Percentiles rank a stretch among this genome's conserved stretches.
phyloP scores from a whole-genome alignment of 306 rosid species.

The Parietaria judaica region DNA sequence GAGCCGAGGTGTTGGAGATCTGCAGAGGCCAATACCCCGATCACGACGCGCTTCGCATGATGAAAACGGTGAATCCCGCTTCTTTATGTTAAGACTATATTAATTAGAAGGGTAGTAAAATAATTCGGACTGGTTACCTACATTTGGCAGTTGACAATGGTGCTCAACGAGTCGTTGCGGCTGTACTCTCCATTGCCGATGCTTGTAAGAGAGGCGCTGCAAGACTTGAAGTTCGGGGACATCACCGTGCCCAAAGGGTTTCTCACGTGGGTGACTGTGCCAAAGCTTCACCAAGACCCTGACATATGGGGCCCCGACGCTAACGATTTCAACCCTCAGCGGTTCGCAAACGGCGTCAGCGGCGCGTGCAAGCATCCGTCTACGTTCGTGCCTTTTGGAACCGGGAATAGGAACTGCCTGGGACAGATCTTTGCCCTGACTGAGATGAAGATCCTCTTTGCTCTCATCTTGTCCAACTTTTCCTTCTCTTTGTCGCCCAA shows the following conservation, averaged over 20 bases:
- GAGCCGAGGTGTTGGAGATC: constrained; percentile 11
- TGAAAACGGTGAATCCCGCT: constrained; percentile 15
- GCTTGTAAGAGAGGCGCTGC: constrained; percentile 25
- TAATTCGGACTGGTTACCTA: too few species aligned
- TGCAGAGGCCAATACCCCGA: constrained; percentile 1
- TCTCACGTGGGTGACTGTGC: constrained; percentile 32
- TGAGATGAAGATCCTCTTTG: constrained; percentile 3
- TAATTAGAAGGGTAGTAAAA: constrained; percentile 14
- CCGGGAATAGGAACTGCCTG: constrained; percentile 41
- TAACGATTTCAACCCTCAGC: constrained; percentile 44
- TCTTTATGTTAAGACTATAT: background rate
- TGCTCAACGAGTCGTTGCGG: constrained; percentile 55
- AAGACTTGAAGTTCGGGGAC: constrained; percentile 34
- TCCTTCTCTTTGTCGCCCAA: constrained; percentile 30
- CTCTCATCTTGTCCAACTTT: constrained; percentile 36
- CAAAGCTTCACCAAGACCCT: constrained; percentile 34
- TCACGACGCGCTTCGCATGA: constrained; percentile 7
- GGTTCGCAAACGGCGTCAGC: constrained; percentile 34
- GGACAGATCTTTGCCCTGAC: constrained; percentile 14
- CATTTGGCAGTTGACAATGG: constrained; percentile 30
- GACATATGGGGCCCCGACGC: constrained; percentile 54
- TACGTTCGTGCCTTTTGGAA: constrained; percentile 47
- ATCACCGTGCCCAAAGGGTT: constrained; percentile 47
- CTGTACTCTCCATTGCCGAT: constrained; percentile 36
- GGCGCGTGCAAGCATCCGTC: constrained; percentile 33